Percentiles rank a stretch among this genome's conserved stretches.
phyloP scores from a whole-genome alignment of 345 rosid genomes.

The Rhizophora apiculata region DNA sequence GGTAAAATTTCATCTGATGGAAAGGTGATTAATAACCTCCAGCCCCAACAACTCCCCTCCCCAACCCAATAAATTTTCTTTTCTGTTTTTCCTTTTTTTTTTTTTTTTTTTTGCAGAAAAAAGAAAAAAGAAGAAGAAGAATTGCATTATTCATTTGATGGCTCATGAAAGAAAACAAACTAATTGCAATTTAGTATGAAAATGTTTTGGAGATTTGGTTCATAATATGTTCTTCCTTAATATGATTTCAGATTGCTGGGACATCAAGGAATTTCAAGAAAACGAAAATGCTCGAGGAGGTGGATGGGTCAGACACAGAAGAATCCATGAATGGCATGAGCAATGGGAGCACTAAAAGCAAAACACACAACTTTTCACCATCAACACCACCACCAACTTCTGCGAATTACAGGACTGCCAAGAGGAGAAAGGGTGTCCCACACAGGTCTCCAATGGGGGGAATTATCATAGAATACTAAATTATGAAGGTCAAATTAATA shows the following conservation, averaged over 20 bases:
- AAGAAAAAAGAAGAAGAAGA: background rate
- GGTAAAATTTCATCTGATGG: background rate
- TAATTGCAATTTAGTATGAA: too few species aligned
- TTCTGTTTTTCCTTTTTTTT: too few species aligned
- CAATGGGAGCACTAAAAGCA: slow-evolving; percentile 6
- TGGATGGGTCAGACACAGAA: slow-evolving; percentile 25
- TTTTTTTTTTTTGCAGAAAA: background rate
- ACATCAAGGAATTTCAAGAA: slow-evolving; percentile 48
- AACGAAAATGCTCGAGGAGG: slow-evolving; percentile 30
- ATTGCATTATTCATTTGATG: background rate
- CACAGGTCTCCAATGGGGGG: slow-evolving; percentile 37
- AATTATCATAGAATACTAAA: slow-evolving; percentile 16
- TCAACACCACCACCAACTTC: slow-evolving; percentile 33
- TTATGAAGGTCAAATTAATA: too few species aligned
- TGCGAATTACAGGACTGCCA: slow-evolving; percentile 17
- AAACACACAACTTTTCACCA: slow-evolving; percentile 21
- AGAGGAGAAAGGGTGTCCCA: slow-evolving; percentile 34
- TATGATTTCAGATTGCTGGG: slow-evolving; percentile 54
- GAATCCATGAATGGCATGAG: slow-evolving; percentile 21
- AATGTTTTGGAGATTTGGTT: too few species aligned
- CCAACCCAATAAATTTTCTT: background rate
- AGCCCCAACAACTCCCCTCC: background rate
- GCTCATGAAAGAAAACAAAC: background rate
- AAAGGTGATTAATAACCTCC: background rate
- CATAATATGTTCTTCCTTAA: background rate